Base-by-base conservation (phyloP, 2,329 filamentous ascomycete species). In the Talaromyces rugulosus region DNA sequence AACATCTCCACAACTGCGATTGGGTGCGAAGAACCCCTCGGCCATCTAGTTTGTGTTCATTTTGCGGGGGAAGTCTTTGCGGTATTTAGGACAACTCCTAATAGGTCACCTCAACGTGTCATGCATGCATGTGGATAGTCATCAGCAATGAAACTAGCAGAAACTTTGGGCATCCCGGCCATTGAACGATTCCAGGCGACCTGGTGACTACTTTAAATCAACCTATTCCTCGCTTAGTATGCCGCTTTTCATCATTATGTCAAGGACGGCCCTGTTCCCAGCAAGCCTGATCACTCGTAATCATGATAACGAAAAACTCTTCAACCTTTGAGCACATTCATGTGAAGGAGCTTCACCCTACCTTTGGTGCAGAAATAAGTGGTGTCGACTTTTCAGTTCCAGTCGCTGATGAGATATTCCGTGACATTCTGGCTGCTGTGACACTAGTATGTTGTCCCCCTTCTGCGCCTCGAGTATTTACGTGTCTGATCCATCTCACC, bases 261-360 rank as follows among this genome's bases (percentile, higher is more conserved):
- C 12, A n/a, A 16, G 5, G 2, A n/a, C 16, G 7, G 12, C 36
- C 5, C n/a, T 40, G 23, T n/a, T 6, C 14, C 16, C 36, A 7
- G 16, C 5, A n/a, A n/a, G 2, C 34, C 8, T 16, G 16, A 40
- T n/a, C 16, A n/a, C 6, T 6, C n/a, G 36, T 7, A n/a, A n/a
- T 8, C 14, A 40, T 40, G 36, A 40, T n/a, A n/a, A n/a, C 36
- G 36, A 40, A 40, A 7, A 6, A 40, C 36, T n/a, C 36, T 5
- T 23, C 53, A 1, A 11, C 33, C 2, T 59, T 59, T n/a, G 8
- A 52, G 12, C 42, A 23, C 56, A 53, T 60, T 18, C 42, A 27
- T 16, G 44, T 57, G 44, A 53, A 44, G 55, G 54, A 54, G 12
- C 54, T 61, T 31, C 60, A 61, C 31, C 44, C 60, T 33, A 58